phyloP scores from a whole-genome alignment of 2,329 filamentous ascomycete genomes.

The Trichoderma atrobrunneum region DNA sequence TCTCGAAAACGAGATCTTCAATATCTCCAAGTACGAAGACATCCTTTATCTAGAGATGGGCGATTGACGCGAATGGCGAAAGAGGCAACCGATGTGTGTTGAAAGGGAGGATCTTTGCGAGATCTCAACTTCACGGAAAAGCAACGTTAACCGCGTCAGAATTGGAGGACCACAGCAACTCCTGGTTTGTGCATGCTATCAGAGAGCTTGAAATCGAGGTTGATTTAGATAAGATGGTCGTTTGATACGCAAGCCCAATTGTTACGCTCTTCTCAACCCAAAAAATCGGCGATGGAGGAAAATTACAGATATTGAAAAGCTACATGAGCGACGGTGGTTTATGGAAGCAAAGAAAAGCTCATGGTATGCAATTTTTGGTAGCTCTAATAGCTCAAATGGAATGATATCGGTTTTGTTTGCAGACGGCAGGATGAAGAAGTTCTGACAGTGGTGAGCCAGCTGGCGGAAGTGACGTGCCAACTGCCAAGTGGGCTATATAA shows the following conservation, averaged over 20 bases:
- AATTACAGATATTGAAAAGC: background rate
- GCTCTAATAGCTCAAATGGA: background rate
- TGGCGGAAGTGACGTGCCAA: background rate
- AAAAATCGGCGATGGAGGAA: background rate
- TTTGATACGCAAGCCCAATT: background rate
- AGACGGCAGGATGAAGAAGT: background rate
- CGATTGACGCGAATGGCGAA: no score
- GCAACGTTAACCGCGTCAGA: no score
- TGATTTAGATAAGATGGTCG: background rate
- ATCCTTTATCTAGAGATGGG: no score
- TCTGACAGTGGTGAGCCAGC: background rate
- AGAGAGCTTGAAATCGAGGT: conserved; percentile 27
- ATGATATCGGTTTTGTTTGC: background rate
- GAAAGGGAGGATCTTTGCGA: no score
- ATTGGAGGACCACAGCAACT: no score
- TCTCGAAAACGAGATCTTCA: no score
- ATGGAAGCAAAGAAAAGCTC: background rate
- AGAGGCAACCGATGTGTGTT: no score
- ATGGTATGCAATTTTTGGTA: background rate
- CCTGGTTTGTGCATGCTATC: no score
- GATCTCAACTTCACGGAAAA: no score
- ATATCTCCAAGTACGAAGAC: no score
- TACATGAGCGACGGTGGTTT: background rate
- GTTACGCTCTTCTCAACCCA: background rate
- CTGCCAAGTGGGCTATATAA: background rate